A percentile compares a stretch with the other conserved stretches of the same genome.
Evolutionary conservation across 179 eudicot genomes (phyloP).

Genomic region (Drosera spatulata): DNA sequence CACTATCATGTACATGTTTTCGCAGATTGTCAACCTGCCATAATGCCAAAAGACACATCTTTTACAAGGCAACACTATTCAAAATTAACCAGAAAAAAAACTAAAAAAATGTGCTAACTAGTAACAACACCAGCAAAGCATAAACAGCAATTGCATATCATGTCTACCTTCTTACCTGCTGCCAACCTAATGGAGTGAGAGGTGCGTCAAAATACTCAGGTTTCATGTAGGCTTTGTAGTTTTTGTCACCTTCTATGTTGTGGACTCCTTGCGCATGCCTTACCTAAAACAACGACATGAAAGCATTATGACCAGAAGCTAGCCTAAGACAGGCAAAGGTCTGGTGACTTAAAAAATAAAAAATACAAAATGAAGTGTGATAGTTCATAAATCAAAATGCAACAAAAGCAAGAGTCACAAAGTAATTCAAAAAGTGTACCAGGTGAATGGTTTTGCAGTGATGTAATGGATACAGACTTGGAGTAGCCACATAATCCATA

Average conservation of each 20-base stretch:
- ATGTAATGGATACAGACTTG: slow-evolving; percentile 66
- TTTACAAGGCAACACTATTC: not conserved
- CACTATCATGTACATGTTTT: slow-evolving; percentile 61
- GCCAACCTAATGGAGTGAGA: slow-evolving; percentile 85
- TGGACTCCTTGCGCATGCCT: slow-evolving; percentile 97
- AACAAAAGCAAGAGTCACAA: not conserved
- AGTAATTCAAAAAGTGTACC: slow-evolving; percentile 38
- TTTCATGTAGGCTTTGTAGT: slow-evolving; percentile 74
- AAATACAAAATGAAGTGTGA: slow-evolving; percentile 6
- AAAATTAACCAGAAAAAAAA: not conserved
- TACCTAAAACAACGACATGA: slow-evolving; percentile 30
- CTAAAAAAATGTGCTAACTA: not conserved
- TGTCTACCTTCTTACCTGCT: slow-evolving; percentile 50
- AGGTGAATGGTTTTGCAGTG: slow-evolving; percentile 80
- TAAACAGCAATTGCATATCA: not conserved
- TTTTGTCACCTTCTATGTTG: slow-evolving; percentile 90
- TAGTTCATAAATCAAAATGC: slow-evolving; percentile 6
- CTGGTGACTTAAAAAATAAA: not conserved
- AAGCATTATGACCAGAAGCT: slow-evolving; percentile 9
- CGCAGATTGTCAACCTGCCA: slow-evolving; percentile 72
- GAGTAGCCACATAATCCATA: slow-evolving; percentile 52
- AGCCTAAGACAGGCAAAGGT: slow-evolving; percentile 7
- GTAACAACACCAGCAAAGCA: not conserved
- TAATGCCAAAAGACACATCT: slow-evolving; percentile 1
- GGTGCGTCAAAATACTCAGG: slow-evolving; percentile 94